A percentile compares a stretch with the other conserved stretches of the same genome.
phyloP scores from a whole-genome alignment of 176 grass and related monocot species.

The bread wheat (Triticum aestivum) region DNA sequence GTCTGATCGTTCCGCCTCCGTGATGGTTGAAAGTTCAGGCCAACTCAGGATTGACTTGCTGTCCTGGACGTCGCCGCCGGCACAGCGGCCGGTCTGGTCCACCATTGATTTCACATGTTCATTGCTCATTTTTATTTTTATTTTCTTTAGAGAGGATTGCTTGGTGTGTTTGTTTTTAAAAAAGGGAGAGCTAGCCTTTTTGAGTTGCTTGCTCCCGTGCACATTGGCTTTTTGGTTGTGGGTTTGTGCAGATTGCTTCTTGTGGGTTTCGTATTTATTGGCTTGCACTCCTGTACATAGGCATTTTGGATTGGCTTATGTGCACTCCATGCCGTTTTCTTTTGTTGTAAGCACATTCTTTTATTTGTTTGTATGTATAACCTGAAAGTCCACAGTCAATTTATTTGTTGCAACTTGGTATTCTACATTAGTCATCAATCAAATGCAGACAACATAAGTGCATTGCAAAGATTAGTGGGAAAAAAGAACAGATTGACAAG shows the following conservation, averaged over 20 bases:
- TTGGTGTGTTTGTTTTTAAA: not conserved
- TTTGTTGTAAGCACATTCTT: not conserved
- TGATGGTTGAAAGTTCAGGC: not conserved
- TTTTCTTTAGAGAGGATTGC: not conserved
- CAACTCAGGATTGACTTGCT: not conserved
- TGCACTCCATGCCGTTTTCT: not conserved
- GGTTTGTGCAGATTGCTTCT: not conserved
- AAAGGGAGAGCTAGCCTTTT: not conserved
- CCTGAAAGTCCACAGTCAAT: no score
- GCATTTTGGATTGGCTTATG: not conserved
- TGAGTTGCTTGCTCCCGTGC: not conserved
- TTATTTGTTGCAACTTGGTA: no score
- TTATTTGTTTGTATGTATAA: not conserved
- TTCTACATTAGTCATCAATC: not conserved
- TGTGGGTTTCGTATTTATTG: not conserved
- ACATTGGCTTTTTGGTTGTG: not conserved
- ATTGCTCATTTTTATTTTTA: not conserved
- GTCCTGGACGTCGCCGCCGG: not conserved
- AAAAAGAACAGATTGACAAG: no score
- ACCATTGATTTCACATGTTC: not conserved
- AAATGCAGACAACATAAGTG: not conserved
- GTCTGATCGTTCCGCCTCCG: not conserved
- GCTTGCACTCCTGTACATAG: not conserved
- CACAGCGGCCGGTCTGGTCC: not conserved
- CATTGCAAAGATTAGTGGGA: not conserved